Evolutionary conservation across 2,329 filamentous ascomycete species (phyloP), one percentile per base, ranked within the genome.

Genomic region (Pseudogymnoascus sp.): DNA sequence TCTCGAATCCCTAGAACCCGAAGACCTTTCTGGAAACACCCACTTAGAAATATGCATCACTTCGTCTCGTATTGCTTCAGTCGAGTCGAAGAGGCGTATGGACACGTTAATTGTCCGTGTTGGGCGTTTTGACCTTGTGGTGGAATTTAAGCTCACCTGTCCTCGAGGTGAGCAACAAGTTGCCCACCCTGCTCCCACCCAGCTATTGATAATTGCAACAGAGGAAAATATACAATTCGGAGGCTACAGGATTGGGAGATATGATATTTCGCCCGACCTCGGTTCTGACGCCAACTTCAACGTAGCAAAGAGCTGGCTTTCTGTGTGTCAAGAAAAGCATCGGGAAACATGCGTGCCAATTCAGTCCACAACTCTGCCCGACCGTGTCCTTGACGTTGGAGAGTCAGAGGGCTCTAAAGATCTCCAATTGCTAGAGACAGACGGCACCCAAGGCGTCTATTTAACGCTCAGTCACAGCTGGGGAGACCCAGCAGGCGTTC

Each of bases 381-480:
- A 56, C 26, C 46, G 46, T 31, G 46, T 56, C 1, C 26, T 56
- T 12, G 26, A 56, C 8, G 46, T 56, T 33, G 46, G n/a, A 3
- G 8, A n/a, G 8, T 28, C 4, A 16, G n/a, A n/a, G 5, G n/a
- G 4, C 8, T 33, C 26, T 3, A 10, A 12, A 6, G 46, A 33
- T 12, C 26, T 56, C 46, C 46, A 16, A 3, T 56, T 56, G 12
- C 10, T 56, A 56, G 46, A 56, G 26, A 56, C 46, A 19, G 1
- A 3, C 6, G 26, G 46, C 10, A 56, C 6, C n/a, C 26, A 56
- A 56, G 46, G 28, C 4, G 26, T 56, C 10, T 56, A 56, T 56
- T 56, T 56, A 12, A 56, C 46, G 46, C 46, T 56, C n/a, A 56
- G 46, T 12, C 46, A 56, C n/a, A 56, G 46, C 28, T 56, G 46